These are phyloP conservation scores for Suillus americanus DNA, from an alignment of 768 basidiomycete genomes.

Conservation along the genomic window DNA sequence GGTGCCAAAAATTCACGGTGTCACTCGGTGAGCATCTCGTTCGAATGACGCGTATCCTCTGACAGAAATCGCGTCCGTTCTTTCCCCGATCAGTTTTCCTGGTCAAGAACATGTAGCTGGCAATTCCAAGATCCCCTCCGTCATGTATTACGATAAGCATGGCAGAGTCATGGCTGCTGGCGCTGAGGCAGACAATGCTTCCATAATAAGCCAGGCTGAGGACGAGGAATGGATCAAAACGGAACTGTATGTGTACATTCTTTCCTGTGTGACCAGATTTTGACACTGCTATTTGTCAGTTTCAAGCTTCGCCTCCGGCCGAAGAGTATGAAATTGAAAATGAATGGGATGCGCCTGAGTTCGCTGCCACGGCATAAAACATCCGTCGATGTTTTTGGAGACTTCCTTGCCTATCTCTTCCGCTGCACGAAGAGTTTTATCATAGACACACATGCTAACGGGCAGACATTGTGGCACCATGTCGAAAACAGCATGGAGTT, in stretches of 20 bases:
- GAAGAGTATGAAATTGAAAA: constrained; percentile 74
- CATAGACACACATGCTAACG: constrained; percentile 81
- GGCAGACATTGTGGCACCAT: constrained; percentile 63
- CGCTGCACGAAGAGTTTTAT: constrained; percentile 75
- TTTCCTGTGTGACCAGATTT: constrained; percentile 3
- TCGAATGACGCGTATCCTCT: neutral
- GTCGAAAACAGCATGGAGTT: constrained; percentile 71
- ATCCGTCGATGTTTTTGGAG: constrained; percentile 75
- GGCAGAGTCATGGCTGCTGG: constrained; percentile 72
- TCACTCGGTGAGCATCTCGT: constrained; percentile 57
- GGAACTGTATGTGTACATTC: constrained; percentile 59
- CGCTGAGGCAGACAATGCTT: constrained; percentile 69
- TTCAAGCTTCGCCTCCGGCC: constrained; percentile 82
- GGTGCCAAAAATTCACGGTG: constrained; percentile 77
- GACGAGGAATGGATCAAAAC: constrained; percentile 77
- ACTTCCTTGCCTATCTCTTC: constrained; percentile 75
- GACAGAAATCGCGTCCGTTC: constrained; percentile 7
- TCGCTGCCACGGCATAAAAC: constrained; percentile 65
- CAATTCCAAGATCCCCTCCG: constrained; percentile 79
- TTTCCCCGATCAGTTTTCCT: constrained; percentile 55
- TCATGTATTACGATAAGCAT: constrained; percentile 69
- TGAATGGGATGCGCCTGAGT: constrained; percentile 81
- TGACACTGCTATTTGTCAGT: constrained; percentile 32
- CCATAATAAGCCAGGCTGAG: constrained; percentile 62
- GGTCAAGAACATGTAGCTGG: constrained; percentile 86